Evolutionary conservation across 2,329 filamentous ascomycete genomes (phyloP), one percentile per base, ranked within the genome.

Genomic region (Parastagonospora avenae): DNA sequence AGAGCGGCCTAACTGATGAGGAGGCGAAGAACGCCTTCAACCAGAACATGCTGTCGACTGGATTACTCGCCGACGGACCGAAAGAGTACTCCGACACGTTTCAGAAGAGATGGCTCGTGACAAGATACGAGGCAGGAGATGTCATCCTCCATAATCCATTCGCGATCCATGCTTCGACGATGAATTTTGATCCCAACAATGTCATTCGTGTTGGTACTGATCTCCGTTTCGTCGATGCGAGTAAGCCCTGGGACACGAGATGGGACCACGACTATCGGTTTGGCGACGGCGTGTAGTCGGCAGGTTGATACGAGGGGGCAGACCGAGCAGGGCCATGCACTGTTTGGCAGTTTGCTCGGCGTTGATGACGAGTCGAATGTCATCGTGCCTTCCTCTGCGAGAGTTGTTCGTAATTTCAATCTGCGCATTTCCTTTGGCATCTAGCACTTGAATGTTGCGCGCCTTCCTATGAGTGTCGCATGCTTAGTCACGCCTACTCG

Each of bases 31-130:
- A 63, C 35, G 69, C 67, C 2, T 74, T 73, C 63, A 86, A 86
- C 56, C 72, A 76, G 15, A 85, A 85, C 55, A 86, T 86, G 83
- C 81, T 85, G 73, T 71, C 74, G 0, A 81, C 76, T 0, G 83
- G 82, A 0, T 64, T 85, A 31, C 72, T 86, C 2, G 78, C 78
- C 8, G 78, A 84, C 28, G 77, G 75, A 0, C 79, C 82, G 1
- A 73, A 72, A 15, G 73, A 73, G 31, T 80, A 79, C 54, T 75
- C 75, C 2, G 71, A 73, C 19, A 70, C 72, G 2, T 72, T 79
- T 48, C 76, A 67, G 12, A 74, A 80, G 45, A 59, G 65, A 64
- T 85, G 71, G 84, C 74, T 76, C 69, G 80, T 75, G 66, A 82
- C 70, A 56, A 78, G 67, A 55, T 85, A 83, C 56, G 75, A 86